phyloP scores from a whole-genome alignment of 116 monocot species.

The Thalassia testudinum region DNA sequence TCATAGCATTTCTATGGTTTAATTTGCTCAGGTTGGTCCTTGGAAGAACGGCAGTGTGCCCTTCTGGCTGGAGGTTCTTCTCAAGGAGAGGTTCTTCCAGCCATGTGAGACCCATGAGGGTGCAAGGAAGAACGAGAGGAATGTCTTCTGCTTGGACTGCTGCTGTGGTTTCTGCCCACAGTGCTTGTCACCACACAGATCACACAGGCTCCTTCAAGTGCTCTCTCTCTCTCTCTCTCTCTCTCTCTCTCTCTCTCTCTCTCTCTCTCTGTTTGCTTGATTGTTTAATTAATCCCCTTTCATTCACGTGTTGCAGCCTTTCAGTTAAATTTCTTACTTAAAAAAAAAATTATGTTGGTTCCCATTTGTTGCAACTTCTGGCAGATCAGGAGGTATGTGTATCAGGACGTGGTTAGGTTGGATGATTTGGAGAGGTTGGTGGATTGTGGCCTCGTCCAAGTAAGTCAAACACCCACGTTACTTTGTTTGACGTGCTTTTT shows the following conservation, averaged over 20 bases:
- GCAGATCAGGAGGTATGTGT: slow-evolving; percentile 68
- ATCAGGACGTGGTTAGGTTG: slow-evolving; percentile 61
- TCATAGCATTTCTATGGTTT: too few relatives aligned
- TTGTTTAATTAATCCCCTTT: background rate
- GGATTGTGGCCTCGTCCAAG: slow-evolving; percentile 55
- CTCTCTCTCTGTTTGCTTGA: background rate
- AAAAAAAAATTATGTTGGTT: too few relatives aligned
- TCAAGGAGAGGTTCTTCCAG: slow-evolving; percentile 41
- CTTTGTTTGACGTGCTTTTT: too few relatives aligned
- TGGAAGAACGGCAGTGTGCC: slow-evolving; percentile 9
- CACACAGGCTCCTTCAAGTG: slow-evolving; percentile 65
- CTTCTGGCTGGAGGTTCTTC: slow-evolving; percentile 35
- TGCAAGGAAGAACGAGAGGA: slow-evolving; percentile 68
- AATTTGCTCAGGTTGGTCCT: slow-evolving; percentile 4
- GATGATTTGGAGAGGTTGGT: slow-evolving; percentile 57
- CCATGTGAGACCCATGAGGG: slow-evolving; percentile 33
- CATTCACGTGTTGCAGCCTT: too few relatives aligned
- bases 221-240: background rate
- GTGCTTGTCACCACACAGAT: slow-evolving; percentile 37
- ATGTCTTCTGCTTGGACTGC: slow-evolving; percentile 76
- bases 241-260: background rate
- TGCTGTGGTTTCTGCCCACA: slow-evolving; percentile 57
- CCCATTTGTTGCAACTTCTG: background rate
- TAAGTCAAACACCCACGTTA: too few relatives aligned
- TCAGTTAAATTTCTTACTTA: too few relatives aligned